phyloP scores from a whole-genome alignment of 1,284 basidiomycete genomes.

The Pseudozyma pruni region DNA sequence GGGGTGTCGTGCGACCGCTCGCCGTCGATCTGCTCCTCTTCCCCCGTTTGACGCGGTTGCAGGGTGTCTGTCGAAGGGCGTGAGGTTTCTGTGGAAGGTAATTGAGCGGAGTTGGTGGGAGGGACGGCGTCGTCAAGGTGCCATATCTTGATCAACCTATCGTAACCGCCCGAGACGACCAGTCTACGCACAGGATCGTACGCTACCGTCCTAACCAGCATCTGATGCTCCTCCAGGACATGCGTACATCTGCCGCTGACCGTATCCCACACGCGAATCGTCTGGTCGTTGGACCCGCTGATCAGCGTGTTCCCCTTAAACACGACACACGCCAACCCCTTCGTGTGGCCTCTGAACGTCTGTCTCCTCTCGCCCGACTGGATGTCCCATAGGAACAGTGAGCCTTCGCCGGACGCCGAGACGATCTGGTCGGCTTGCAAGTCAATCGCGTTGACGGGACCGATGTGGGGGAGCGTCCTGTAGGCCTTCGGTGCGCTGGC shows the following conservation, averaged over 20 bases:
- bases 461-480: constrained; percentile 30
- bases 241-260: constrained; percentile 34
- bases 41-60: too few species aligned
- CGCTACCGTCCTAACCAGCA: constrained; percentile 50
- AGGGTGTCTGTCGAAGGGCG: too few species aligned
- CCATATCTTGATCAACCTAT: constrained; percentile 52
- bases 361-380: constrained; percentile 35
- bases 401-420: constrained; percentile 53
- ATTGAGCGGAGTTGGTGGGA: too few species aligned
- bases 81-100: too few species aligned
- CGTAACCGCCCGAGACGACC: constrained; percentile 54
- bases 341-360: constrained; percentile 43
- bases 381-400: constrained; percentile 53
- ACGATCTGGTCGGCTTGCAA: constrained; percentile 40
- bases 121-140: constrained; percentile 4
- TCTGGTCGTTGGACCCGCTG: constrained; percentile 55
- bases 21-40: too few species aligned
- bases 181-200: constrained; percentile 31
- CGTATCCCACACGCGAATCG: constrained; percentile 58
- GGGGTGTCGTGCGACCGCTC: neutral
- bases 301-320: constrained; percentile 43
- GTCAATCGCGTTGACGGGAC: constrained; percentile 48
- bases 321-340: constrained; percentile 54
- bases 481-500: constrained; percentile 8
- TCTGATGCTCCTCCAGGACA: constrained; percentile 36